Evolutionary conservation across 768 basidiomycete genomes (phyloP).

Genomic region (Rhodosporidiobolus odoratus): DNA sequence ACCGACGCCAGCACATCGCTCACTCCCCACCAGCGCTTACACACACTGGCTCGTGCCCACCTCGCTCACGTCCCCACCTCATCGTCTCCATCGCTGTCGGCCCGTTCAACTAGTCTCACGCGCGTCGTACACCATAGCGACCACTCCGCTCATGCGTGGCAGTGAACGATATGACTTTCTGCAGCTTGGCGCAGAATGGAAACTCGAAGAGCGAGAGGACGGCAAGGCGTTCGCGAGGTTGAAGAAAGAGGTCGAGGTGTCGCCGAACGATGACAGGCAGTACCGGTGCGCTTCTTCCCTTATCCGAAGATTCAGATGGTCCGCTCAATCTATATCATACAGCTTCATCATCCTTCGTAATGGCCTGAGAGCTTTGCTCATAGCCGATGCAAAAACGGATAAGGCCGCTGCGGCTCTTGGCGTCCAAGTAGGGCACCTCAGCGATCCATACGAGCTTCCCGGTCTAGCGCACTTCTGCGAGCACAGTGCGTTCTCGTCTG

Average conservation of each 20-base stretch:
- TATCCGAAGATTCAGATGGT: not conserved
- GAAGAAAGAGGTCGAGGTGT: not conserved
- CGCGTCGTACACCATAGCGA: too few relatives aligned
- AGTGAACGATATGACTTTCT: too few relatives aligned
- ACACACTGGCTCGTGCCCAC: too few relatives aligned
- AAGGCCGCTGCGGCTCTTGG: slow-evolving; percentile 49
- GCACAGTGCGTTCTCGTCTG: slow-evolving; percentile 11
- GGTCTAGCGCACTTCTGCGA: too few relatives aligned
- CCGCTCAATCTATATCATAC: slow-evolving; percentile 30
- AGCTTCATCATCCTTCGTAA: slow-evolving; percentile 47
- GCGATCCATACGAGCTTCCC: too few relatives aligned
- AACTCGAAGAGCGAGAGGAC: not conserved
- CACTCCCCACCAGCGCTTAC: too few relatives aligned
- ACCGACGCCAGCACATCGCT: too few relatives aligned
- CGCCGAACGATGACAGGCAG: slow-evolving; percentile 15
- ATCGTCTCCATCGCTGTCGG: too few relatives aligned
- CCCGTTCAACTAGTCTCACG: too few relatives aligned
- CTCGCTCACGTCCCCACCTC: too few relatives aligned
- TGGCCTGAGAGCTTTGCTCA: slow-evolving; percentile 46
- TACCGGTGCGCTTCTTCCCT: slow-evolving; percentile 11
- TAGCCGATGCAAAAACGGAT: slow-evolving; percentile 47
- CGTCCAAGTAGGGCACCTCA: too few relatives aligned
- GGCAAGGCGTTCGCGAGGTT: not conserved
- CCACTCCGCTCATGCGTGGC: too few relatives aligned
- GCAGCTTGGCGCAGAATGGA: slow-evolving; percentile 5